Base-by-base conservation (phyloP, 129 eudicot species). In the Pulicaria dysenterica region DNA sequence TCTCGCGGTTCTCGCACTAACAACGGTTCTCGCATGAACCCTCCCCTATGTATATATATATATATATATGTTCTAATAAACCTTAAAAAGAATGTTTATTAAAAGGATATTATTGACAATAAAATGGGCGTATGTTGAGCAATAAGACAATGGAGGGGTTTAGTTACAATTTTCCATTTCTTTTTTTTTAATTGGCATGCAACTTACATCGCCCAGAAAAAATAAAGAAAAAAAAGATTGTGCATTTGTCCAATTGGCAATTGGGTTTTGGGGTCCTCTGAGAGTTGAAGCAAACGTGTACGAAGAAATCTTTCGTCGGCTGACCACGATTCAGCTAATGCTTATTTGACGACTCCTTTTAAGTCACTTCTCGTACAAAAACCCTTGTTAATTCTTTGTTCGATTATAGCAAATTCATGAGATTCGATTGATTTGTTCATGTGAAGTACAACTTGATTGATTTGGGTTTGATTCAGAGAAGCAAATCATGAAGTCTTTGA, bases 401-500 rank as follows among this genome's bases (percentile, higher is more conserved):
- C 67, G 8, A 71, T 39, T 73, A 13, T 2, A 50, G 16, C 7
- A 40, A 40, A 45, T 46, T 37, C 13, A 64, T 19, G 46, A 45
- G 9, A 55, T 45, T 57, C 42, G 0, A 6, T 58, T 67, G 54
- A 46, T 69, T 59, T 39, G 48, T 68, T 58, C 62, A 38, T 67
- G 40, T 60, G 54, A 76, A 67, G 12, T 56, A 5, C 36, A 42
- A 9, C 16, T 51, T 75, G 70, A 77, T 51, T 75, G 70, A 77
- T 70, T 77, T 60, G 66, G 48, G 72, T 50, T 69, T 77, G 40
- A 70, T 50, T 70, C 5, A 3, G 36, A 62, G 5, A 58, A 58
- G 37, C 56, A 51, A 51, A 77, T 7, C 9, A 78, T 78, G 82
- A 78, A 78, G 73, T 63, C 77, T 70, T 71, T 70, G 43, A 78